Conservation (phyloP, 768 basidiomycete genomes). For the Butyriboletus loyo region DNA sequence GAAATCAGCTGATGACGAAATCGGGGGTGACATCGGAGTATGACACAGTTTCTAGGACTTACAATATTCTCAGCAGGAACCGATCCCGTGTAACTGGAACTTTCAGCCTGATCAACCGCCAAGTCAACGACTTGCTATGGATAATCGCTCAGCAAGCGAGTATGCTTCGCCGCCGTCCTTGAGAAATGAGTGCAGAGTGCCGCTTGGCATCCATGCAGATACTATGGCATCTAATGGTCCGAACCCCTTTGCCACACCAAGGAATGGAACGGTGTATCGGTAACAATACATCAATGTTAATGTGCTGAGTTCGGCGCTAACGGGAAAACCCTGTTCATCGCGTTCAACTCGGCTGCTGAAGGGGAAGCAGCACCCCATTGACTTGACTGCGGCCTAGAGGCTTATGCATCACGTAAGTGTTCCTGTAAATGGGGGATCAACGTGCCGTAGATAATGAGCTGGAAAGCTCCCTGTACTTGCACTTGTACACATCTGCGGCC, state of each 20-base stretch:
- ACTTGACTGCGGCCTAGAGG: constrained; percentile 11
- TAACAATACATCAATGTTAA: too few relatives aligned
- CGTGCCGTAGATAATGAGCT: not conserved
- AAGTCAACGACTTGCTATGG: not conserved
- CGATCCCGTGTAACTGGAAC: not conserved
- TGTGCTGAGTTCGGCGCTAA: not conserved
- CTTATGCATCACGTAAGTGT: too few relatives aligned
- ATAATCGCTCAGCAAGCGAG: not conserved
- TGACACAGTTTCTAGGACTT: not conserved
- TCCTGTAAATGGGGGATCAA: not conserved
- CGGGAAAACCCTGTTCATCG: not conserved
- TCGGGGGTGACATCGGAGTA: not conserved
- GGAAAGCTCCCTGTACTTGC: not conserved
- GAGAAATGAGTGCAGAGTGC: constrained; percentile 16
- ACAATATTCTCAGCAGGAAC: constrained; percentile 8
- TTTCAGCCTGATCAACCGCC: not conserved
- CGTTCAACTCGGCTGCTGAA: constrained; percentile 2
- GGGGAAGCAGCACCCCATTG: not conserved
- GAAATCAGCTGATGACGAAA: constrained; percentile 33
- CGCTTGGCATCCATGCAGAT: constrained; percentile 20
- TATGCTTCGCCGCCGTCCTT: not conserved
- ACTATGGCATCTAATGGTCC: constrained; percentile 15
- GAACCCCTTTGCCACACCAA: constrained; percentile 19
- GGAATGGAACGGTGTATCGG: constrained; percentile 26
- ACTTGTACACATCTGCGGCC: constrained; percentile 10